Conservation (phyloP, 2,329 filamentous ascomycete genomes). For the Phoma sp. region DNA sequence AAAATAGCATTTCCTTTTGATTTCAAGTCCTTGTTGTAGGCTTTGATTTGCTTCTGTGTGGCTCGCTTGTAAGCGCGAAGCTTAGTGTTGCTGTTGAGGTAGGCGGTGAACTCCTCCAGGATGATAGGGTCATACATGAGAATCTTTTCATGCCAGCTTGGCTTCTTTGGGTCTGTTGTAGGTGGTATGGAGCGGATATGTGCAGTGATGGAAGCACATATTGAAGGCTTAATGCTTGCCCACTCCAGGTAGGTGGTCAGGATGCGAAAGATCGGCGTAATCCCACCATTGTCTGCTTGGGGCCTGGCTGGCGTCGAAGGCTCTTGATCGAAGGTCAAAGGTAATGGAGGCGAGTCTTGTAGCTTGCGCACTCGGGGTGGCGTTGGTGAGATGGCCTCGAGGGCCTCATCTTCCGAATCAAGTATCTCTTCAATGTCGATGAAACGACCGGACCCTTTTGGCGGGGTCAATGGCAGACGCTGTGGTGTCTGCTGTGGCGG, state of each 20-base stretch:
- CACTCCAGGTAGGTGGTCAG: constrained; percentile 36
- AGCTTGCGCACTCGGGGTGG: constrained; percentile 40
- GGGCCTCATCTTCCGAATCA: constrained; percentile 48
- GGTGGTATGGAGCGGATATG: constrained; percentile 56
- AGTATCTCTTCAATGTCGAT: constrained; percentile 49
- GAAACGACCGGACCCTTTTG: constrained; percentile 34
- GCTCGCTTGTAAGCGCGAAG: constrained; percentile 36
- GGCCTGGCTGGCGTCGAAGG: neutral
- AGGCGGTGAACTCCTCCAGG: constrained; percentile 82
- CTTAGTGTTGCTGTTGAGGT: constrained; percentile 69
- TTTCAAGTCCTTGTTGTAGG: constrained; percentile 36
- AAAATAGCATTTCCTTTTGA: constrained; percentile 19
- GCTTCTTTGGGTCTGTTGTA: constrained; percentile 49
- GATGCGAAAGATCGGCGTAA: constrained; percentile 25
- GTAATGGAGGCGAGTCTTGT: constrained; percentile 26
- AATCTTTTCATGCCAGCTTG: constrained; percentile 90
- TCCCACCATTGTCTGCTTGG: neutral
- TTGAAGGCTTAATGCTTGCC: constrained; percentile 39
- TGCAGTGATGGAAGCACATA: constrained; percentile 59
- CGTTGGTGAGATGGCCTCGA: constrained; percentile 41
- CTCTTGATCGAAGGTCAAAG: constrained; percentile 14
- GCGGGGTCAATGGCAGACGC: constrained; percentile 19
- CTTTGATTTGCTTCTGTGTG: constrained; percentile 40
- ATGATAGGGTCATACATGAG: constrained; percentile 91
- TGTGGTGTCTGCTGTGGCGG: neutral